Conservation (phyloP, 768 basidiomycete genomes). For the Trametes sanguinea region DNA sequence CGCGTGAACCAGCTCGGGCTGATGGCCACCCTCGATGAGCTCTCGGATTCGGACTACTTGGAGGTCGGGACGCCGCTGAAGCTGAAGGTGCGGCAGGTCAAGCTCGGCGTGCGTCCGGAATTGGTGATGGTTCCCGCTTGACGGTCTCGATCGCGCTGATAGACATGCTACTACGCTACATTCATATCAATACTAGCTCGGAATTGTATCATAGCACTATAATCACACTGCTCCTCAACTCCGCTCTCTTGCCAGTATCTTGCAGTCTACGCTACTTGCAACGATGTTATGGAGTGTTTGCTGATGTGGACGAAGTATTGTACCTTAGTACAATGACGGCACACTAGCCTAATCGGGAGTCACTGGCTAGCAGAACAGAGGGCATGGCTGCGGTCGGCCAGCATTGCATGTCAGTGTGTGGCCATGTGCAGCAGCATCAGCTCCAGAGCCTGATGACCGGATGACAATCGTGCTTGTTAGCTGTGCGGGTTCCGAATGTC, state of each 20-base stretch:
- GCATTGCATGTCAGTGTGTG: no score
- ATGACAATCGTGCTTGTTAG: no score
- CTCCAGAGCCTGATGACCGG: no score
- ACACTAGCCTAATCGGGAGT: no score
- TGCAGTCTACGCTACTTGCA: not conserved
- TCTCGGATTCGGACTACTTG: not conserved
- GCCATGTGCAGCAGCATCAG: no score
- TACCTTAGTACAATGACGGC: no score
- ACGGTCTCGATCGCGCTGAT: not conserved
- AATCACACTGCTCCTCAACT: not conserved
- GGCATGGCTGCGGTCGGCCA: no score
- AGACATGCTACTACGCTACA: not conserved
- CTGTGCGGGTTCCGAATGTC: no score
- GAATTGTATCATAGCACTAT: conserved; percentile 2
- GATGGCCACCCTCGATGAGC: not conserved
- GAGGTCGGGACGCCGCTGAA: conserved; percentile 3
- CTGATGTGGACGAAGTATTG: not conserved
- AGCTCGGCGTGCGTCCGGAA: conserved; percentile 10
- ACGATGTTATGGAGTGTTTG: not conserved
- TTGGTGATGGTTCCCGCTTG: not conserved
- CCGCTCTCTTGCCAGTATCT: no score
- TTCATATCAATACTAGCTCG: not conserved
- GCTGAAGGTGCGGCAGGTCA: conserved; percentile 3
- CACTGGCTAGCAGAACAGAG: no score
- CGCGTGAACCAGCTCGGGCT: conserved; percentile 17